These are phyloP conservation scores for Suillus bovinus DNA, from an alignment of 768 basidiomycete species.

Conservation along the genomic window DNA sequence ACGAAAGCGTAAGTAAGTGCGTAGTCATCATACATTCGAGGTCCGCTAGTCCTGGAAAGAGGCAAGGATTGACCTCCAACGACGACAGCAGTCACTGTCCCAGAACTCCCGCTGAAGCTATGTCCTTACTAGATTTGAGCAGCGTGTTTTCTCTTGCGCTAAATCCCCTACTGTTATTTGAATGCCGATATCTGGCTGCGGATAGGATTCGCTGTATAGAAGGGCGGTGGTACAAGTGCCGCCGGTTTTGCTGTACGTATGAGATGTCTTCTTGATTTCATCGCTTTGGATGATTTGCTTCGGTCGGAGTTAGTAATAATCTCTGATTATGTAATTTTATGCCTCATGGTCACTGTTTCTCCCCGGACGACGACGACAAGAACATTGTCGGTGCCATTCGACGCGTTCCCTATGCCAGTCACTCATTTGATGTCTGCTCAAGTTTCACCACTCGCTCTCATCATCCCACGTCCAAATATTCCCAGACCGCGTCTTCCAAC, in stretches of 20 bases:
- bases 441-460: conserved; percentile 57
- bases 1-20: too few relatives aligned
- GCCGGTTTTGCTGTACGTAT: not conserved
- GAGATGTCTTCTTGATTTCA: not conserved
- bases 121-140: too few relatives aligned
- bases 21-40: too few relatives aligned
- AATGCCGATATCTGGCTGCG: not conserved
- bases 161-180: too few relatives aligned
- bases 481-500: conserved; percentile 44
- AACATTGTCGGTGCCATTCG: conserved; percentile 1
- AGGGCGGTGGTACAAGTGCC: not conserved
- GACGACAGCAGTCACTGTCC: too few relatives aligned
- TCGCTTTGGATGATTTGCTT: not conserved
- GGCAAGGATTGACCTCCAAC: too few relatives aligned
- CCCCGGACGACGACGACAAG: conserved; percentile 1
- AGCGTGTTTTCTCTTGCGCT: too few relatives aligned
- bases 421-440: conserved; percentile 49
- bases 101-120: too few relatives aligned
- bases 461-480: conserved; percentile 58
- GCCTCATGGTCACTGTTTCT: not conserved
- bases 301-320: conserved; percentile 1
- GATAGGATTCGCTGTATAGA: not conserved
- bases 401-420: conserved; percentile 41
- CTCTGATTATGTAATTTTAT: not conserved
- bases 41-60: too few relatives aligned